Percentiles rank a stretch among this genome's conserved stretches.
phyloP scores from a whole-genome alignment of 2,329 filamentous ascomycete genomes.

The Fusarium verrucosum region DNA sequence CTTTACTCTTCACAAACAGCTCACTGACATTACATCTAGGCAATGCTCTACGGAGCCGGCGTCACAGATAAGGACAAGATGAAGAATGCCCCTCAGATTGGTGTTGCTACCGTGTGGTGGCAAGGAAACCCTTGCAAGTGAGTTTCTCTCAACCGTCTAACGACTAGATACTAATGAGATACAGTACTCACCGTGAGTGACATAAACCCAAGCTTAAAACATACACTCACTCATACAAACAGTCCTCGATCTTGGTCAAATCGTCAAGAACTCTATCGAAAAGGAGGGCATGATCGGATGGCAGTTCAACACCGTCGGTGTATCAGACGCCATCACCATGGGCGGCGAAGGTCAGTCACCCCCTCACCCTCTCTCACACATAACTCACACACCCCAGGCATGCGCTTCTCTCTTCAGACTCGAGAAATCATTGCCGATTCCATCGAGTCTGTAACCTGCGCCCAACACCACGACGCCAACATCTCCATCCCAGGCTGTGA shows the following conservation, averaged over 20 bases:
- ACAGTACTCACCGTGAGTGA: constrained; percentile 55
- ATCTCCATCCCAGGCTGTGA: constrained; percentile 94
- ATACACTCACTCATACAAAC: constrained; percentile 24
- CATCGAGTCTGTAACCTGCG: constrained; percentile 92
- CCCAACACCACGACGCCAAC: constrained; percentile 91
- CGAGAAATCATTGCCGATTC: constrained; percentile 94
- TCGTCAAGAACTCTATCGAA: constrained; percentile 82
- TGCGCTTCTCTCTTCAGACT: constrained; percentile 91
- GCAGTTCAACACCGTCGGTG: constrained; percentile 91
- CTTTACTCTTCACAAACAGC: neutral
- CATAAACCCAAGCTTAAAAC: neutral
- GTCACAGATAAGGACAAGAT: constrained; percentile 84
- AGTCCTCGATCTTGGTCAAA: constrained; percentile 87
- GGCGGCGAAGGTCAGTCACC: constrained; percentile 77
- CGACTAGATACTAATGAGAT: constrained; percentile 15
- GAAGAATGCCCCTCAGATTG: constrained; percentile 90
- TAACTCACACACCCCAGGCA: constrained; percentile 63
- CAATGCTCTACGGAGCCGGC: constrained; percentile 94
- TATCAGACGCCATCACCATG: constrained; percentile 95
- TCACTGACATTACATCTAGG: constrained; percentile 57
- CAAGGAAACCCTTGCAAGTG: constrained; percentile 97
- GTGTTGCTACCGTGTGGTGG: constrained; percentile 95
- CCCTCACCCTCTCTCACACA: neutral
- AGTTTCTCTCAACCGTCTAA: constrained; percentile 51
- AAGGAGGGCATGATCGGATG: constrained; percentile 90